Conservation (phyloP, 192 early-diverging fungal genomes). For the Piromyces finnis region DNA sequence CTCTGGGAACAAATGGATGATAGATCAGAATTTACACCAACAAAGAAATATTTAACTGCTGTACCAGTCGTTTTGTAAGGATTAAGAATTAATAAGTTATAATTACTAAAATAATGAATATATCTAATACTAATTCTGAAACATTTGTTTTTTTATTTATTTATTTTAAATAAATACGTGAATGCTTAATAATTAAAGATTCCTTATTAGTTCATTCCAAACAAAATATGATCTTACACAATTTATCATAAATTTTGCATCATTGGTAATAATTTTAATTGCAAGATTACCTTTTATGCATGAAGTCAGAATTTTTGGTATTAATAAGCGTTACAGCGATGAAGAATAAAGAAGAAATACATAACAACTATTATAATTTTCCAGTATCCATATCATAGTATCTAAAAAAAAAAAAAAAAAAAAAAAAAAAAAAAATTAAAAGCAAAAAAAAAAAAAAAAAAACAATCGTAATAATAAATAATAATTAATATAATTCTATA, state of each 20-base stretch:
- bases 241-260: conserved; percentile 79
- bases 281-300: conserved; percentile 84
- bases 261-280: conserved; percentile 64
- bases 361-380: too few species aligned
- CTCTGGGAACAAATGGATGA: conserved; percentile 99
- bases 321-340: conserved; percentile 35
- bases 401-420: too few species aligned
- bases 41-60: conserved; percentile 92
- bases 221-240: conserved; percentile 82
- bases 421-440: too few species aligned
- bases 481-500: too few species aligned
- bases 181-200: conserved; percentile 22
- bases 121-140: too few species aligned
- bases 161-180: not conserved
- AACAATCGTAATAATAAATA: too few species aligned
- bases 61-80: conserved; percentile 82
- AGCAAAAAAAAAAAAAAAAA: too few species aligned
- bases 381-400: too few species aligned
- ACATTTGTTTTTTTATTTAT: not conserved
- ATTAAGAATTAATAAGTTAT: not conserved
- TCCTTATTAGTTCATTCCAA: conserved; percentile 88
- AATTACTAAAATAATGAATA: too few species aligned
- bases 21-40: conserved; percentile 92
- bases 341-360: not conserved
- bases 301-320: conserved; percentile 84